Evolutionary conservation across 2,329 filamentous ascomycete genomes (phyloP).

Genomic region (Hymenoscyphus fraxineus): DNA sequence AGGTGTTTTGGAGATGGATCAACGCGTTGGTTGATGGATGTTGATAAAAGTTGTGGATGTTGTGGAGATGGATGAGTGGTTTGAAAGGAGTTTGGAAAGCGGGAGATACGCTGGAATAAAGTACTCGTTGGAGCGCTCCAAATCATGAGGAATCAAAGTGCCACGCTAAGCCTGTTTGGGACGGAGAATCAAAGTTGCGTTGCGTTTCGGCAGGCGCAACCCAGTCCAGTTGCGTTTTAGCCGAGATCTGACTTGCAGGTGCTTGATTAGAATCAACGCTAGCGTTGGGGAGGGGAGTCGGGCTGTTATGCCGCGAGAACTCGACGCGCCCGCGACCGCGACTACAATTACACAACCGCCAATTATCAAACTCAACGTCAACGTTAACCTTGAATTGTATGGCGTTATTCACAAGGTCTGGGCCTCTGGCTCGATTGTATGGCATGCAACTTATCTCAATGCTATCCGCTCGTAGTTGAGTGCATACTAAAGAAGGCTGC

Average conservation of each 20-base stretch:
- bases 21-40: conserved; percentile 26
- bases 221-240: neutral
- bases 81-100: conserved; percentile 6
- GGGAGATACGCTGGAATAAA: neutral
- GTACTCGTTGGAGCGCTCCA: neutral
- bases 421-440: too few relatives aligned
- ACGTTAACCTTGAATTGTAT: too few relatives aligned
- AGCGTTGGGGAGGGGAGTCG: neutral
- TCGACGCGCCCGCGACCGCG: neutral
- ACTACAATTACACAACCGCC: too few relatives aligned
- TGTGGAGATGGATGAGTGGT: conserved; percentile 8
- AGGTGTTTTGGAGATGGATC: conserved; percentile 36
- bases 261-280: neutral
- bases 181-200: neutral
- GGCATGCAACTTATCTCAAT: too few relatives aligned
- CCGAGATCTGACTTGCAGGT: neutral
- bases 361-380: too few relatives aligned
- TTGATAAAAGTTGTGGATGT: conserved; percentile 16
- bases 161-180: neutral
- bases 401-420: too few relatives aligned
- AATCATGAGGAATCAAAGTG: neutral
- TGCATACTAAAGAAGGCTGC: neutral
- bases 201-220: neutral
- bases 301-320: neutral
- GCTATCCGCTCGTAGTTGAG: too few relatives aligned